phyloP scores from a whole-genome alignment of 2,329 filamentous ascomycete species.

The Thelonectria olida region DNA sequence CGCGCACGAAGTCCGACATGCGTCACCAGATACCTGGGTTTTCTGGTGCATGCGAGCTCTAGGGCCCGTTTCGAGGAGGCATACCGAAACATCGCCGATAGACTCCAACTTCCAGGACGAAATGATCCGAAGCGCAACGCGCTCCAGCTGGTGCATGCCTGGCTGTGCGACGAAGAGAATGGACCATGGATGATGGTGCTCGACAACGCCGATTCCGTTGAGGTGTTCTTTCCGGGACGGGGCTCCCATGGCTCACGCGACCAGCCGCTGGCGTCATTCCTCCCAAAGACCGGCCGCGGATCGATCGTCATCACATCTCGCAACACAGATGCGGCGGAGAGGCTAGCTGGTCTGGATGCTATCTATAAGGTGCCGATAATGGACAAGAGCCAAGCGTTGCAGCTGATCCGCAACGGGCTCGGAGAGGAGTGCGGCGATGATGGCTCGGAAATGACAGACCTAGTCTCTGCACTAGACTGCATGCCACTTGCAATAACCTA shows the following conservation, averaged over 20 bases:
- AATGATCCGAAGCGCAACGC: background rate
- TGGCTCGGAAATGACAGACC: background rate
- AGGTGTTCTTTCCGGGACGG: background rate
- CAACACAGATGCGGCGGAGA: background rate
- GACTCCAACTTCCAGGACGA: conserved; percentile 1
- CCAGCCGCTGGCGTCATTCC: background rate
- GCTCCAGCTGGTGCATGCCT: background rate
- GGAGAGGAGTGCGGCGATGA: background rate
- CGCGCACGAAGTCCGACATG: conserved; percentile 1
- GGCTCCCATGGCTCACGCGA: background rate
- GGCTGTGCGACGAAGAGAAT: background rate
- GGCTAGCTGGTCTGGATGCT: background rate
- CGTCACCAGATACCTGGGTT: background rate
- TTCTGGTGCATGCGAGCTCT: conserved; percentile 13
- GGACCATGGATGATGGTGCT: background rate
- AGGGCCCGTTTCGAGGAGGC: conserved; percentile 2
- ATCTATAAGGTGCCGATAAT: background rate
- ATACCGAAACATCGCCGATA: conserved; percentile 8
- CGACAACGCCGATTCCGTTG: background rate
- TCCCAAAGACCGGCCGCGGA: background rate
- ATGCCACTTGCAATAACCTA: background rate
- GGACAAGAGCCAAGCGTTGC: background rate
- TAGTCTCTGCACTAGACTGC: background rate
- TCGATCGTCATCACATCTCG: background rate
- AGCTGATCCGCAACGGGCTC: background rate